phyloP scores from a whole-genome alignment of 495 filamentous ascomycete species.

The Penicillium canariense region DNA sequence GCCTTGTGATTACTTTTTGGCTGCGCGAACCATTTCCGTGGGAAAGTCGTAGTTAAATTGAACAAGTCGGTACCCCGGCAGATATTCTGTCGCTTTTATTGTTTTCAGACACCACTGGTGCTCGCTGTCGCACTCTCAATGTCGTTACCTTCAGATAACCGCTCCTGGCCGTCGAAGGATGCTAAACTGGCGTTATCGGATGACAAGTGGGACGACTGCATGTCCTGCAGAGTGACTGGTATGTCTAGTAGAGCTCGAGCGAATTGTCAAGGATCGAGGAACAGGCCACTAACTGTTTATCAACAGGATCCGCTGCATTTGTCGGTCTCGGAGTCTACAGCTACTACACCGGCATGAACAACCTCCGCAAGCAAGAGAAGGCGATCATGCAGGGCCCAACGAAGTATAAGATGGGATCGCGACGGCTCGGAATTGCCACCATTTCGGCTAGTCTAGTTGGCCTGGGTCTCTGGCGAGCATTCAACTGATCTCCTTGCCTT shows the following conservation, averaged over 20 bases:
- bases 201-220: conserved; percentile 67
- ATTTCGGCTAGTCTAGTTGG: conserved; percentile 68
- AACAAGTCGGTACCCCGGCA: not conserved
- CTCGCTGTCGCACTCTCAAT: conserved; percentile 6
- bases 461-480: conserved; percentile 61
- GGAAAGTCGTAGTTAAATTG: not conserved
- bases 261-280: not conserved
- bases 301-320: conserved; percentile 74
- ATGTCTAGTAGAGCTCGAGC: conserved; percentile 13
- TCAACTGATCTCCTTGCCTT: conserved; percentile 41
- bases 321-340: conserved; percentile 87
- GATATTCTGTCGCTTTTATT: not conserved
- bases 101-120: not conserved
- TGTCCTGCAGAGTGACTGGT: conserved; percentile 68
- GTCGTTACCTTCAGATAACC: conserved; percentile 21
- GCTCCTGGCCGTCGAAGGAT: conserved; percentile 30
- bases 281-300: not conserved
- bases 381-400: conserved; percentile 68
- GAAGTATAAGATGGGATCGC: conserved; percentile 72
- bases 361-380: conserved; percentile 67
- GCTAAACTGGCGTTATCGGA: conserved; percentile 54
- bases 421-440: conserved; percentile 66
- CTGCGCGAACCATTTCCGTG: conserved; percentile 4
- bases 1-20: conserved; percentile 29
- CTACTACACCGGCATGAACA: conserved; percentile 74